A percentile compares a stretch with the other conserved stretches of the same genome.
These are phyloP conservation scores for Limonium bicolor DNA, from an alignment of 148 eudicot species.

Conservation along the genomic window DNA sequence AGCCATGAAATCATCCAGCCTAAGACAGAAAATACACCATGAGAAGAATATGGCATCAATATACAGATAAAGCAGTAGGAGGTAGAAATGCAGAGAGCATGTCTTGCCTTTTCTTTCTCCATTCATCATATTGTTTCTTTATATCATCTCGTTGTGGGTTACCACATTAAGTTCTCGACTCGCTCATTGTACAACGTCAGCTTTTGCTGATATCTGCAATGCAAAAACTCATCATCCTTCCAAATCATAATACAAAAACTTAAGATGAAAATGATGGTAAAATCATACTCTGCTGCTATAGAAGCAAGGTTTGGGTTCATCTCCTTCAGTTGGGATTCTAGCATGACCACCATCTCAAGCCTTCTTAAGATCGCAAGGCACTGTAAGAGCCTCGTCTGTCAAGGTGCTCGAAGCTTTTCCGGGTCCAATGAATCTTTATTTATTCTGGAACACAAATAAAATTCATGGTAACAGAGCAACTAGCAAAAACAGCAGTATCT, in stretches of 20 bases:
- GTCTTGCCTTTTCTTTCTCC: slow-evolving; percentile 7
- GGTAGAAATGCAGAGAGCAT: not conserved
- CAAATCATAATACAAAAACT: not conserved
- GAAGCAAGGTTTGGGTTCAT: slow-evolving; percentile 94
- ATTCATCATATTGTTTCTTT: slow-evolving; percentile 75
- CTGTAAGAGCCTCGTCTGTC: slow-evolving; percentile 43
- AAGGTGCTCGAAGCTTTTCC: slow-evolving; percentile 61
- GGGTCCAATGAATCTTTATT: slow-evolving; percentile 68
- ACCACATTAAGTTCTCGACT: slow-evolving; percentile 66
- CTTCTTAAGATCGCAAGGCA: slow-evolving; percentile 42
- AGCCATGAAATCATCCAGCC: slow-evolving; percentile 93
- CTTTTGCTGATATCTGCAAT: slow-evolving; percentile 52
- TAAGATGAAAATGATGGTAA: not conserved
- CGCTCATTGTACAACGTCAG: slow-evolving; percentile 63
- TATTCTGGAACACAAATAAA: slow-evolving; percentile 26
- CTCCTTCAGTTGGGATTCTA: slow-evolving; percentile 90
- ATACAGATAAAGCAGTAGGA: not conserved
- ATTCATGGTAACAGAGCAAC: too few species aligned
- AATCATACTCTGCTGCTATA: slow-evolving; percentile 60
- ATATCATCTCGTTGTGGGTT: slow-evolving; percentile 76
- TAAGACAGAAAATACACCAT: slow-evolving; percentile 18
- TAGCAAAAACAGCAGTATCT: too few species aligned
- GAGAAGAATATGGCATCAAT: not conserved
- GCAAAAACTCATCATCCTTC: not conserved
- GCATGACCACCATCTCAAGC: slow-evolving; percentile 68